Evolutionary conservation across 1,284 basidiomycete species (phyloP).

Genomic region (Boletus smithii): DNA sequence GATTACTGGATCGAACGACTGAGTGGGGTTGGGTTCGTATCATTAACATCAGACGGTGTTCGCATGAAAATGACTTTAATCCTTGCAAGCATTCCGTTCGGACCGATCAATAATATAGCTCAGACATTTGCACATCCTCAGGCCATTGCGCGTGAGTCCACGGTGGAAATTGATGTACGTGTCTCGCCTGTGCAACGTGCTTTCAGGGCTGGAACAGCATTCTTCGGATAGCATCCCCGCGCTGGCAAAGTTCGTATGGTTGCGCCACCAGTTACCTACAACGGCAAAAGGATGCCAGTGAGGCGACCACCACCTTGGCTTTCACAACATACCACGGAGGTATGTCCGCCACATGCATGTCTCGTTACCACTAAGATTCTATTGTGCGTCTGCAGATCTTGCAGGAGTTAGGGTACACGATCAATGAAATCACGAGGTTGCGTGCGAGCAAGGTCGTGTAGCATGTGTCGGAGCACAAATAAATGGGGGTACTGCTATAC

Average conservation of each 20-base stretch:
- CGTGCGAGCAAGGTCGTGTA: constrained; percentile 54
- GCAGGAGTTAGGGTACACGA: constrained; percentile 65
- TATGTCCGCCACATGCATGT: constrained; percentile 31
- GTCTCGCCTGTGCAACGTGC: constrained; percentile 19
- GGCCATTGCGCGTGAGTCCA: constrained; percentile 61
- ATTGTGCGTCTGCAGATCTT: constrained; percentile 47
- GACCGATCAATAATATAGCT: constrained; percentile 88
- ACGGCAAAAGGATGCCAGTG: constrained; percentile 77
- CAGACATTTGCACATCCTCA: constrained; percentile 94
- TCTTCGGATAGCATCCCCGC: constrained; percentile 57
- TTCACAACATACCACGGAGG: constrained; percentile 80
- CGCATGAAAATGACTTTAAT: constrained; percentile 7
- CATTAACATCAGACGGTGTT: constrained; percentile 5
- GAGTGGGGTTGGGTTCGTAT: constrained; percentile 67
- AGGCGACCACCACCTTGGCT: constrained; percentile 78
- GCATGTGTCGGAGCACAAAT: constrained; percentile 14
- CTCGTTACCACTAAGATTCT: constrained; percentile 4
- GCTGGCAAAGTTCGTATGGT: constrained; percentile 85
- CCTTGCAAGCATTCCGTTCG: constrained; percentile 75
- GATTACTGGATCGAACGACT: constrained; percentile 74
- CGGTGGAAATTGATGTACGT: constrained; percentile 59
- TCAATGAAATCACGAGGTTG: constrained; percentile 52
- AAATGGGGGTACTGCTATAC: constrained; percentile 21
- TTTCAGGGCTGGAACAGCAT: constrained; percentile 9
- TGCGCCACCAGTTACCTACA: constrained; percentile 84